Evolutionary conservation across 441 rosid species (phyloP), one percentile per base, ranked within the genome.

Genomic region (Kokia cookei): DNA sequence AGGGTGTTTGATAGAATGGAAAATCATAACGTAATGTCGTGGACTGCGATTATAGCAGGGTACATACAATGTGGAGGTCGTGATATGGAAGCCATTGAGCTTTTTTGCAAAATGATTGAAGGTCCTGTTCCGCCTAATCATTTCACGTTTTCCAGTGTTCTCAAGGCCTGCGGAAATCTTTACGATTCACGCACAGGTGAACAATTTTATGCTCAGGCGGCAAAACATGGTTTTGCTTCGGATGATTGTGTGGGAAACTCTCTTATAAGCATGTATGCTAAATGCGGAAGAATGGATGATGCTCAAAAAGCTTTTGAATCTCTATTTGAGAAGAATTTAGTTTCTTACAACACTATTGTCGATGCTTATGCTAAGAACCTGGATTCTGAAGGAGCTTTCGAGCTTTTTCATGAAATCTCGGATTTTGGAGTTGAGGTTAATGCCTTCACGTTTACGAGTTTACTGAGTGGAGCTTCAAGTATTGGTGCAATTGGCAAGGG

Each of bases 221-320:
- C 84, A 24, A 91, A 89, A 81, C 62, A 79, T 53, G 91, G 89
- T 6, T 81, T 86, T 73, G 85, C 84, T 24, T 75, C 84, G 4
- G 84, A 82, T 69, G 73, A 71, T 73, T 80, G 82, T 70, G 92
- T 91, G 66, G 90, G 88, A 40, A 91, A 91, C 84, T 85, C 91
- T 12, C 83, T 88, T 71, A 84, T 88, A 58, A 91, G 83, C 83
- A 82, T 89, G 91, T 85, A 85, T 77, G 82, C 87, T 62, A 83
- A 76, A 48, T 83, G 79, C 48, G 92, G 91, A 12, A 79, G 55
- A 77, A 83, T 82, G 84, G 92, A 86, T 65, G 82, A 91, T 51
- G 93, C 93, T 27, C 80, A 82, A 17, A 88, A 72, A 86, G 91
- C 92, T 62, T 91, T 91, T 62, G 90, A 86, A 70, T 78, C 84